phyloP scores from a whole-genome alignment of 2,329 filamentous ascomycete species.

The Fusarium foetens region DNA sequence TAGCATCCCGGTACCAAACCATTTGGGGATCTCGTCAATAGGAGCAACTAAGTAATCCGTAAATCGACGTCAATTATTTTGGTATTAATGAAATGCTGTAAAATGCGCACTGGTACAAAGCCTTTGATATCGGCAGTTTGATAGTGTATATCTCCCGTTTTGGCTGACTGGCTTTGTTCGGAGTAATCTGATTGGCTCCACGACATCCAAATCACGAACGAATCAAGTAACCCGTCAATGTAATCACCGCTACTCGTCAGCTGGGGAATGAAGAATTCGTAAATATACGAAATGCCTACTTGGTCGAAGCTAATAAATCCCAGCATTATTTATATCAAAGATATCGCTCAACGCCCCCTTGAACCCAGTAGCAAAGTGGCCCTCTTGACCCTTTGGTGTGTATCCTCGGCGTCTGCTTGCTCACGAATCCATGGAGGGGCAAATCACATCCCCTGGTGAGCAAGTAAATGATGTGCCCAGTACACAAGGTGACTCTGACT shows the following conservation, averaged over 20 bases:
- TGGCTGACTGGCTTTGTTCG: background rate
- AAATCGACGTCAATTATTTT: no score
- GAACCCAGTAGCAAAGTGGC: background rate
- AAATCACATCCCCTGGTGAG: background rate
- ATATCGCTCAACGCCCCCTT: background rate
- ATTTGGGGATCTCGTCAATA: background rate
- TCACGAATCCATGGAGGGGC: no score
- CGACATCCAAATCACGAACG: background rate
- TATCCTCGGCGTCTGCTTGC: background rate
- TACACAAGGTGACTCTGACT: background rate
- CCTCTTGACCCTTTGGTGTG: background rate
- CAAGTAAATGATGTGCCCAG: background rate
- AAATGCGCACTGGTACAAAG: fast-evolving
- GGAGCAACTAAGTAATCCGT: background rate
- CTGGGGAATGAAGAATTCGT: background rate
- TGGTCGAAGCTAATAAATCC: background rate
- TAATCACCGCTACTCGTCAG: background rate
- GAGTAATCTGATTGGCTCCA: background rate
- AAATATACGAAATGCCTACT: background rate
- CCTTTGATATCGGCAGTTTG: no score
- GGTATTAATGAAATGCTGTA: no score
- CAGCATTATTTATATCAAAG: background rate
- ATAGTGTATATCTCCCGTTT: background rate
- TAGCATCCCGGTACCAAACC: background rate
- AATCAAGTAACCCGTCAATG: constrained; percentile 28